Base-by-base conservation (phyloP, 148 eudicot species). In the Vaccinium macrocarpon region DNA sequence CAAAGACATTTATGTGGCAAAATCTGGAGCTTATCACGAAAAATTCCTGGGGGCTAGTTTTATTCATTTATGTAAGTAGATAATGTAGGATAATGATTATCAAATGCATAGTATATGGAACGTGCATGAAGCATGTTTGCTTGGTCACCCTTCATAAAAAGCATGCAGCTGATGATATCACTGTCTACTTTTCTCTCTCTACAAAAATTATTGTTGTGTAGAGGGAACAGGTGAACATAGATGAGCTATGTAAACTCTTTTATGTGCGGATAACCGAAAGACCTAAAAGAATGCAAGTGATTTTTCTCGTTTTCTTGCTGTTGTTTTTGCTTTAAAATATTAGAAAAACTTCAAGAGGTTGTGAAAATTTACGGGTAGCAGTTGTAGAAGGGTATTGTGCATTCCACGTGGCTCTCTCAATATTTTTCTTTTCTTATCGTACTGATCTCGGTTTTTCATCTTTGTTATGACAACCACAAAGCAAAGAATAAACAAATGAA, bases 61-160 rank as follows among this genome's bases (percentile, higher is more conserved):
- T 27, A 27, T 25, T 66, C 55, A 8, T 27, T 68, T 13, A 68
- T 42, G 73, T 29, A 68, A 68, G 16, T 27, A 23, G 73, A 29
- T 68, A 68, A 77, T 77, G 52, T 77, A 77, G 80, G 55, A 51
- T 51, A 77, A 77, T 27, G 27, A 23, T 13, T n/a, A 77, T 49
- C 29, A 77, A 68, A 27, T 35, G 71, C 19, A 29, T 48, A 21
- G 23, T 48, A 48, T 49, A 75, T 19, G 79, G 77, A 38, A 70
- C 9, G 52, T 10, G 11, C 12, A 59, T 77, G 80, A 77, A 19
- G 57, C 80, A 77, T 77, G 80, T 51, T 77, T 50, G n/a, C 59
- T 50, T 51, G 38, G 73, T 68, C 73, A 68, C 29, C 27, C 68
- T 68, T 68, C 3, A 29, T 62, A 46, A 46, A 27, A 23, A 6